Conservation (phyloP, 164 flowering plant species). For the Chimonanthus praecox region DNA sequence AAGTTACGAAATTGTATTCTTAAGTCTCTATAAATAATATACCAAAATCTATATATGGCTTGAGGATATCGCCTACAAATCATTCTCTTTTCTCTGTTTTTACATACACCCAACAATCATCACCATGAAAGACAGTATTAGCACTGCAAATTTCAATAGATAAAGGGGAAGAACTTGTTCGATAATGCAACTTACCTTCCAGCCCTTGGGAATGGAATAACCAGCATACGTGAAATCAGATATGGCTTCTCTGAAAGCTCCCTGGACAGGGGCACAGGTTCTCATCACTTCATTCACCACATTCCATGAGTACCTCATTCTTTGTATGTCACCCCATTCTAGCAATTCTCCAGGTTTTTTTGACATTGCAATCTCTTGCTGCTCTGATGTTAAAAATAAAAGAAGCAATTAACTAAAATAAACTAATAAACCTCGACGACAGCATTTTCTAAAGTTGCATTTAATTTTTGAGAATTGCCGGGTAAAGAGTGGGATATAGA, state of each 20-base stretch:
- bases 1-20: neutral
- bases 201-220: constrained; percentile 5
- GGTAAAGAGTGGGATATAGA: no score
- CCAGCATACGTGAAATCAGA: constrained; percentile 10
- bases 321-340: constrained; percentile 3
- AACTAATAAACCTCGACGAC: no score
- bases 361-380: constrained; percentile 4
- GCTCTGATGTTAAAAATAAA: neutral
- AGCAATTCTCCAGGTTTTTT: constrained; percentile 3
- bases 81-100: neutral
- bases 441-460: no score
- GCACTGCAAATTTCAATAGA: no score
- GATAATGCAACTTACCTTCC: constrained; percentile 6
- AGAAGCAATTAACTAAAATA: no score
- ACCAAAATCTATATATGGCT: no score
- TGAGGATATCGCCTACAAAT: neutral
- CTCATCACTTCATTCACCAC: constrained; percentile 6
- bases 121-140: no score
- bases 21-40: neutral
- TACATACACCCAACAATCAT: neutral
- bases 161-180: no score
- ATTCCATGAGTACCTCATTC: constrained; percentile 10
- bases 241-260: constrained; percentile 8
- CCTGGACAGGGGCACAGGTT: constrained; percentile 1
- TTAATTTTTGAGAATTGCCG: no score